Evolutionary conservation across 164 flowering plant species (phyloP).

Genomic region (Aristolochia fimbriata): DNA sequence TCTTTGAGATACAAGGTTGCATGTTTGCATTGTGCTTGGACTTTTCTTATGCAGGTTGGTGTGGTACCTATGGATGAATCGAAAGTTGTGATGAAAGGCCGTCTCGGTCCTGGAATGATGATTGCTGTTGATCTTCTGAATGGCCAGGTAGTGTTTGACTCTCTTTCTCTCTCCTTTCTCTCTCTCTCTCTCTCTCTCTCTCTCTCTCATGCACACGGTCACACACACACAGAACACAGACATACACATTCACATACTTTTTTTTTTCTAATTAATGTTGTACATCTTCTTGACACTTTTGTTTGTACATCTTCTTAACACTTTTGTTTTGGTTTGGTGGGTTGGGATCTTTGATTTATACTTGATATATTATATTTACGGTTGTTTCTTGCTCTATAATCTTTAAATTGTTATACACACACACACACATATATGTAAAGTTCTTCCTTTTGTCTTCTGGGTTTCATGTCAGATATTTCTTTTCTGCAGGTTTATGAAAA

Average conservation of each 20-base stretch:
- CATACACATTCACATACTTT: no score
- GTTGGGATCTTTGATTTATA: neutral
- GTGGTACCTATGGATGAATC: constrained; percentile 95
- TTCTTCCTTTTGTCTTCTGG: neutral
- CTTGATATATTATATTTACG: neutral
- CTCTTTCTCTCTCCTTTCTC: no score
- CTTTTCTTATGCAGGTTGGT: constrained; percentile 55
- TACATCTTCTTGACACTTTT: no score
- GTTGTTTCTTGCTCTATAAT: no score
- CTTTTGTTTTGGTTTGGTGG: no score
- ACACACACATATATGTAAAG: neutral
- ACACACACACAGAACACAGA: no score
- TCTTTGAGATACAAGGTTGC: neutral
- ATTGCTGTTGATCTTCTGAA: constrained; percentile 67
- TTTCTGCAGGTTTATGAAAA: constrained; percentile 81
- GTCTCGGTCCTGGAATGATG: constrained; percentile 99
- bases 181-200: no score
- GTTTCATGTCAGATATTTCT: neutral
- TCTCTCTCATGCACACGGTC: no score
- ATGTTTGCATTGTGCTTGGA: neutral
- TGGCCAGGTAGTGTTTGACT: constrained; percentile 59
- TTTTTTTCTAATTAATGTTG: no score
- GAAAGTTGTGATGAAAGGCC: constrained; percentile 85
- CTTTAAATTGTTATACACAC: no score
- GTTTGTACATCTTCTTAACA: no score